Conservation (phyloP, 2,329 filamentous ascomycete species). For the Alternaria brassicae region DNA sequence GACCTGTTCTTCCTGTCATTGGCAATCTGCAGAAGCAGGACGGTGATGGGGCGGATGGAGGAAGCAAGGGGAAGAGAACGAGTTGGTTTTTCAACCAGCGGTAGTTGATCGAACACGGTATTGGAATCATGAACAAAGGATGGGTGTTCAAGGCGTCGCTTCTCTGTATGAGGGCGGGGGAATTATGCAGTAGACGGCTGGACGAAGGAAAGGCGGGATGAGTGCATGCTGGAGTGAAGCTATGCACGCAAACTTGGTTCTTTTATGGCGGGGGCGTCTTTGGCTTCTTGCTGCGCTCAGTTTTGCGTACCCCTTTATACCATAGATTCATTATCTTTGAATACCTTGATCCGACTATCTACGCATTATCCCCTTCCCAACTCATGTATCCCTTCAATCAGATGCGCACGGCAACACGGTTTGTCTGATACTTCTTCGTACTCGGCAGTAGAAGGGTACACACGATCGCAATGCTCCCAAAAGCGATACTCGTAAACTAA, state of each 20-base stretch:
- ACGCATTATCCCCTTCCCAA: neutral
- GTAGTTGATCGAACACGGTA: conserved; percentile 2
- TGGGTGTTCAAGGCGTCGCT: neutral
- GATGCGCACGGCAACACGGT: conserved; percentile 37
- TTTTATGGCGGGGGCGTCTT: neutral
- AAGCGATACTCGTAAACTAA: conserved; percentile 36
- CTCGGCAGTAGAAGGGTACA: conserved; percentile 41
- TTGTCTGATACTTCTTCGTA: conserved; percentile 45
- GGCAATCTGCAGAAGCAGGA: conserved; percentile 61
- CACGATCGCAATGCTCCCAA: conserved; percentile 39
- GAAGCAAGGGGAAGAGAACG: conserved; percentile 67
- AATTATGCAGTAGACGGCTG: too few species aligned
- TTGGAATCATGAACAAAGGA: too few species aligned
- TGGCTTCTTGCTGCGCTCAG: neutral
- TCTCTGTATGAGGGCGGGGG: too few species aligned
- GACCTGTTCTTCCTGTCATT: conserved; percentile 52
- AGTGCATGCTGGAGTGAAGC: neutral
- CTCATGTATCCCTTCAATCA: neutral
- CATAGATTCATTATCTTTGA: conserved; percentile 14
- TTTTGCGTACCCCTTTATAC: conserved; percentile 7
- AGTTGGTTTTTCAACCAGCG: conserved; percentile 73
- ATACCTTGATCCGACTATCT: neutral
- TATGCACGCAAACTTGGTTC: neutral
- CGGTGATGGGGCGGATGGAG: conserved; percentile 56
- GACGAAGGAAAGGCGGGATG: neutral